Conservation (phyloP, 805 yeast genomes). For the Candida mattraensis region DNA sequence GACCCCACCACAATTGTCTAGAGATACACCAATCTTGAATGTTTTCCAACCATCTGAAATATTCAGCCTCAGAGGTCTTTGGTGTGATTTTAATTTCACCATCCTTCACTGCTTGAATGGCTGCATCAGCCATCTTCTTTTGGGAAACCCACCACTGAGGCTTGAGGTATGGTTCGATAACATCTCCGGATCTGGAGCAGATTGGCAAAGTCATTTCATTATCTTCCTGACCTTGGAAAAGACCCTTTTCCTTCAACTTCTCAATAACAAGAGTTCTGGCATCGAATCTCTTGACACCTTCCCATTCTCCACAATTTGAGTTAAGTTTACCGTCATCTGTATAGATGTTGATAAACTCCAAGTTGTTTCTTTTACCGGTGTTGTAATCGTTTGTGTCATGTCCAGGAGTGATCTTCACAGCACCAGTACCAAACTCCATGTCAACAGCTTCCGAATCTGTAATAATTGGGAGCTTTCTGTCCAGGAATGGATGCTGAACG, state of each 20-base stretch:
- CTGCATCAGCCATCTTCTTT: constrained; percentile 82
- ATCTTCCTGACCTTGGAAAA: constrained; percentile 81
- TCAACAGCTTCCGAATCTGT: constrained; percentile 94
- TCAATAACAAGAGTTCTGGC: constrained; percentile 87
- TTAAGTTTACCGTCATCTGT: constrained; percentile 92
- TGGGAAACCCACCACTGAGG: constrained; percentile 99
- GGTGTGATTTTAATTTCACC: constrained; percentile 86
- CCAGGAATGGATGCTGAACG: constrained; percentile 86
- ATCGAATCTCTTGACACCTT: constrained; percentile 89
- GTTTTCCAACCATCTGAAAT: constrained; percentile 91
- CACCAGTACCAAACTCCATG: constrained; percentile 99
- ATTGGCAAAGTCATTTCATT: constrained; percentile 94
- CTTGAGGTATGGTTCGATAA: constrained; percentile 93
- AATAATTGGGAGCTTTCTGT: constrained; percentile 81
- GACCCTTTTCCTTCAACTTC: constrained; percentile 68
- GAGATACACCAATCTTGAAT: constrained; percentile 99
- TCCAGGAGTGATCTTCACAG: constrained; percentile 98
- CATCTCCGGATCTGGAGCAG: constrained; percentile 95
- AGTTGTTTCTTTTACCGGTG: constrained; percentile 91
- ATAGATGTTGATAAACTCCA: constrained; percentile 84
- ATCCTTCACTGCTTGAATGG: constrained; percentile 77
- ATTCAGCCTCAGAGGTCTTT: constrained; percentile 87
- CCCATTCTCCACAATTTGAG: constrained; percentile 91
- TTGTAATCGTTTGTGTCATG: constrained; percentile 96
- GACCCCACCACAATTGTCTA: constrained; percentile 92